These are phyloP conservation scores for Panicum virgatum DNA, from an alignment of 202 grass and related monocot species.

Conservation along the genomic window DNA sequence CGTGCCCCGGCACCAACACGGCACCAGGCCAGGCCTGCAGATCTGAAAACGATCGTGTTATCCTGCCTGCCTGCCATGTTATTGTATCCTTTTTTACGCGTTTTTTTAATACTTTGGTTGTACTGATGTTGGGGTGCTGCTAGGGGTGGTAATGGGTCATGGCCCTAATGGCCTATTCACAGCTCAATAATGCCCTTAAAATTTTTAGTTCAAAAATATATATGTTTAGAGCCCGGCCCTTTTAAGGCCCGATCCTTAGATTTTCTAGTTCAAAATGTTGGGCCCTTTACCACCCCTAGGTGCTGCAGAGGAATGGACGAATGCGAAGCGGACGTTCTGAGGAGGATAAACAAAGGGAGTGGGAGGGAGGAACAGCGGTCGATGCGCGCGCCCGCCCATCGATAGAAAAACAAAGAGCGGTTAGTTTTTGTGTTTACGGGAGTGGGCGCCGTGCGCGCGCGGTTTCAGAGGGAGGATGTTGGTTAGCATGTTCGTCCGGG, in stretches of 20 bases:
- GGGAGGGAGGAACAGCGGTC: not conserved
- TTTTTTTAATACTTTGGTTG: not conserved
- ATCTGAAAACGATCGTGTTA: conserved; percentile 16
- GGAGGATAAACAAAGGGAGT: not conserved
- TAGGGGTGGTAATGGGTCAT: too few relatives aligned
- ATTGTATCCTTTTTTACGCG: too few relatives aligned
- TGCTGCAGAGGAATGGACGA: conserved; percentile 21
- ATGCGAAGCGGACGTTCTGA: not conserved
- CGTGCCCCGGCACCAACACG: not conserved
- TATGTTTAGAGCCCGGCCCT: too few relatives aligned
- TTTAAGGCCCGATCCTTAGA: too few relatives aligned
- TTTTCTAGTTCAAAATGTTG: too few relatives aligned
- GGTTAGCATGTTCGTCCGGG: not conserved
- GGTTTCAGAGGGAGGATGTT: not conserved
- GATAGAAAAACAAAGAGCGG: not conserved
- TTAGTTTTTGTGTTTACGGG: conserved; percentile 22
- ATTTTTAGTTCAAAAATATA: too few relatives aligned
- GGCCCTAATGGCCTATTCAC: too few relatives aligned
- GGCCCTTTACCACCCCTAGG: too few relatives aligned
- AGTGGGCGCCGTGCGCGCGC: not conserved
- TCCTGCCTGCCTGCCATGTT: not conserved
- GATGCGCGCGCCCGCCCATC: not conserved
- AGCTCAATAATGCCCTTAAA: too few relatives aligned
- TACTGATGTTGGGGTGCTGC: not conserved
- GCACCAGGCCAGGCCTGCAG: not conserved